Percentiles rank a stretch among this genome's conserved stretches.
These are phyloP conservation scores for Leccinum solheimii DNA, from an alignment of 1,284 basidiomycete genomes.

Conservation along the genomic window DNA sequence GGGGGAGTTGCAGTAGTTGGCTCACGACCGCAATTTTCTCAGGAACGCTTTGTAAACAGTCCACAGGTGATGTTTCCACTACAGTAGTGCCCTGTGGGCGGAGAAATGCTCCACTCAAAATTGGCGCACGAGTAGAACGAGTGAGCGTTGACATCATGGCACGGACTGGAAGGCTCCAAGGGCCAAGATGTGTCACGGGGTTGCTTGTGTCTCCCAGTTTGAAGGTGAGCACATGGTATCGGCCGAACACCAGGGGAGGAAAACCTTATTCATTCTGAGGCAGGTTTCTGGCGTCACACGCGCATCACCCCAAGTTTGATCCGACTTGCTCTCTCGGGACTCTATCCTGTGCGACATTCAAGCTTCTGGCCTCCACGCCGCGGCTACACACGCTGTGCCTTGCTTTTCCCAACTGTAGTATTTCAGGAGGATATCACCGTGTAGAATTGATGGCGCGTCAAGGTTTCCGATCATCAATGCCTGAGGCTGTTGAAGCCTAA, in stretches of 20 bases:
- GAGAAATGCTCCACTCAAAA: too few species aligned
- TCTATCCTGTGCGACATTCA: not conserved
- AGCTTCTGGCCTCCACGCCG: not conserved
- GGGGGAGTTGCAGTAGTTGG: too few species aligned
- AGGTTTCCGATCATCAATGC: not conserved
- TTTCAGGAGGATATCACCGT: not conserved
- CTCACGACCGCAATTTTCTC: too few species aligned
- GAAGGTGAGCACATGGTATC: not conserved
- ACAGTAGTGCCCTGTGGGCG: too few species aligned
- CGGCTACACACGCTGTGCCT: not conserved
- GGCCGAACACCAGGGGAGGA: not conserved
- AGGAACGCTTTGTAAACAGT: too few species aligned
- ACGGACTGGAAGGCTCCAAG: not conserved
- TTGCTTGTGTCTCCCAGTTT: too few species aligned
- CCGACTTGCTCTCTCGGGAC: not conserved
- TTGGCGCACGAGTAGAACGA: not conserved
- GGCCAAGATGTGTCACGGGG: not conserved
- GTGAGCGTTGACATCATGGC: not conserved
- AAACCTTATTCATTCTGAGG: not conserved
- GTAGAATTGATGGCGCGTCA: not conserved
- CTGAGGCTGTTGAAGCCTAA: not conserved
- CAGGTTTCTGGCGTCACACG: not conserved
- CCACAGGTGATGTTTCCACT: too few species aligned
- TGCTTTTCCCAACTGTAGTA: not conserved
- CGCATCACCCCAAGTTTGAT: not conserved